Evolutionary conservation across 2,329 filamentous ascomycete species (phyloP).

Genomic region (Fusarium burgessii): DNA sequence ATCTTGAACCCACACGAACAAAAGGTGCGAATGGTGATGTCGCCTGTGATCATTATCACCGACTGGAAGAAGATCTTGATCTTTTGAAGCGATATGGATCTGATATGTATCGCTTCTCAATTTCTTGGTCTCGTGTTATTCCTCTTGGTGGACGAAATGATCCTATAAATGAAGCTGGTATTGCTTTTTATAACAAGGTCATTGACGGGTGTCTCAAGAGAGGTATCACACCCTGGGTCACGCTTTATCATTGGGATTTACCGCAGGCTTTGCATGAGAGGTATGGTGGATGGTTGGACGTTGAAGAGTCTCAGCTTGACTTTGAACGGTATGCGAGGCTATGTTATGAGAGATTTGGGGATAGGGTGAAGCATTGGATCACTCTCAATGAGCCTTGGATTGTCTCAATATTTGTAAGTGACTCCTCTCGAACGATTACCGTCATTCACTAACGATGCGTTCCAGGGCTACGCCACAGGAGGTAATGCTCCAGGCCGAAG

Average conservation of each 20-base stretch:
- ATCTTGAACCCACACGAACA: slow-evolving; percentile 55
- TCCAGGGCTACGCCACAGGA: slow-evolving; percentile 50
- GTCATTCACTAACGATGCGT: background rate
- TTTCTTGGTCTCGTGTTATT: slow-evolving; percentile 75
- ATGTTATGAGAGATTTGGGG: slow-evolving; percentile 56
- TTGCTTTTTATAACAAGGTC: slow-evolving; percentile 70
- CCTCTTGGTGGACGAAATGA: slow-evolving; percentile 73
- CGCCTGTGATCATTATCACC: slow-evolving; percentile 58
- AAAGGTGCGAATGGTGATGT: slow-evolving; percentile 61
- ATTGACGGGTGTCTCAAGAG: slow-evolving; percentile 68
- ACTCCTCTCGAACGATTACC: accelerated
- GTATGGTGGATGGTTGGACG: slow-evolving; percentile 53
- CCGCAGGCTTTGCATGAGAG: slow-evolving; percentile 53
- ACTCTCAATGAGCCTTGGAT: slow-evolving; percentile 57
- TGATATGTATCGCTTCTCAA: slow-evolving; percentile 72
- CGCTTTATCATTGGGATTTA: slow-evolving; percentile 74
- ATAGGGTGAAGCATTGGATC: slow-evolving; percentile 55
- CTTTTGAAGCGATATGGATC: slow-evolving; percentile 69
- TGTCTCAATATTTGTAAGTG: slow-evolving; percentile 50
- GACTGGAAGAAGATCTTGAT: slow-evolving; percentile 65
- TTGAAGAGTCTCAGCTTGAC: slow-evolving; percentile 49
- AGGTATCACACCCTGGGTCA: slow-evolving; percentile 71
- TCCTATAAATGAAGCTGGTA: slow-evolving; percentile 70
- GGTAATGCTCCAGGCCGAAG: slow-evolving; percentile 51
- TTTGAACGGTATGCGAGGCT: slow-evolving; percentile 54